phyloP scores from a whole-genome alignment of 352 stramenopile species.

The Aphanomyces euteiches region DNA sequence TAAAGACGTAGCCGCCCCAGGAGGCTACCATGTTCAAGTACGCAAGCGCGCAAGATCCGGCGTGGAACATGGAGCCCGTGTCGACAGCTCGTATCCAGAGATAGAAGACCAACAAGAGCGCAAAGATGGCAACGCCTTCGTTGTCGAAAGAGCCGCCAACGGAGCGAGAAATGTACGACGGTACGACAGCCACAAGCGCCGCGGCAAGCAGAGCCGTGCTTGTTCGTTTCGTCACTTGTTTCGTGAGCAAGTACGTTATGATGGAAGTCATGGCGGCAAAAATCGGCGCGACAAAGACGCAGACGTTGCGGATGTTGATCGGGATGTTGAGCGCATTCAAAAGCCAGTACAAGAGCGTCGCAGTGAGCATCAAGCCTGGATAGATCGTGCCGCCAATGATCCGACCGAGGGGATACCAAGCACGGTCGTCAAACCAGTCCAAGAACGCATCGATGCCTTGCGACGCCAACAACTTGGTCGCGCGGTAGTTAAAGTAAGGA shows the following conservation, averaged over 20 bases:
- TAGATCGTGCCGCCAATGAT: conserved; percentile 94
- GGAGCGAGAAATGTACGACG: conserved; percentile 95
- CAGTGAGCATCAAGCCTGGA: conserved; percentile 89
- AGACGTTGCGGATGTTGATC: conserved; percentile 91
- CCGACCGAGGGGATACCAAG: conserved; percentile 90
- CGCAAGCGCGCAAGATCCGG: conserved; percentile 72
- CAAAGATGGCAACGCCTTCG: conserved; percentile 96
- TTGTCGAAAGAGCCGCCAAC: conserved; percentile 98
- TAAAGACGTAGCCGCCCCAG: conserved; percentile 98
- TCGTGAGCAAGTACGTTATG: conserved; percentile 87
- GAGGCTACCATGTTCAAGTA: conserved; percentile 98
- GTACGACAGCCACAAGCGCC: conserved; percentile 95
- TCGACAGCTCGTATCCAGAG: conserved; percentile 94
- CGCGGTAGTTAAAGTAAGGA: conserved; percentile 98
- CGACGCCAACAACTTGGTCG: conserved; percentile 94
- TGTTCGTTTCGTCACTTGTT: conserved; percentile 84
- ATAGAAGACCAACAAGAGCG: conserved; percentile 97
- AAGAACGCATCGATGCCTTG: conserved; percentile 96
- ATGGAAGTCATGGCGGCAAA: conserved; percentile 88
- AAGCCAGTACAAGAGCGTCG: conserved; percentile 84
- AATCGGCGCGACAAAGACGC: conserved; percentile 87
- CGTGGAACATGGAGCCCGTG: conserved; percentile 86
- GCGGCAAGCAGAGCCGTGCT: conserved; percentile 87
- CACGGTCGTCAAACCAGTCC: conserved; percentile 97
- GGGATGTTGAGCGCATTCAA: conserved; percentile 89